Base-by-base conservation (phyloP, 148 eudicot genomes). In the Pharnaceum exiguum region DNA sequence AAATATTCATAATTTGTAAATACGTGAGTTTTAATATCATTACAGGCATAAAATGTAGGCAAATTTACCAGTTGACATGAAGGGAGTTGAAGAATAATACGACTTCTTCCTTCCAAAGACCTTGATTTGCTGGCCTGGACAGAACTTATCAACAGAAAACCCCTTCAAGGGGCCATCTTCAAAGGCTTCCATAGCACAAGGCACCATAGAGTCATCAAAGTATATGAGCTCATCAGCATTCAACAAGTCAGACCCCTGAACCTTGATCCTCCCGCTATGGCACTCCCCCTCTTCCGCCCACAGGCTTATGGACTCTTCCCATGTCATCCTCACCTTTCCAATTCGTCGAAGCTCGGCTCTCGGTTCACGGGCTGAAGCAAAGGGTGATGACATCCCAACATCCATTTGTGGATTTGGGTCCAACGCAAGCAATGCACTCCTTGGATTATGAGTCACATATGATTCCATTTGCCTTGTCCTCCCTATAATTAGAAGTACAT, bases 251-350 rank as follows among this genome's bases (percentile, higher is more conserved):
- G 79, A 76, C 0, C 86, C 83, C 32, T 73, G 75, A 38, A 85
- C 62, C 64, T 75, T 89, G 5, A 89, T 68, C 59, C 96, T 70
- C 6, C 93, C 96, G 46, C 78, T 65, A 27, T 80, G 77, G 21
- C 65, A 74, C 17, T 85, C 93, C n/a, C 87, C 84, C 53, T 82
- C 89, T 46, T 85, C 93, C 0, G 76, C 81, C 96, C 96, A 89
- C 26, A 89, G 54, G 44, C 77, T 89, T 57, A 85, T 87, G 2
- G 78, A 83, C 57, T 89, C 96, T 55, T 89, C 96, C 96, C 96
- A 89, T 22, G 80, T 62, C 93, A 89, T 85, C 50, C 85, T 70
- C 28, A 85, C 57, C 56, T 74, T 72, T 16, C 96, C 96, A 0
- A 89, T 77, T 22, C 96, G 32, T 0, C 84, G 70, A 13, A 80